phyloP scores from a whole-genome alignment of 164 flowering plant genomes.

The Santalum album region DNA sequence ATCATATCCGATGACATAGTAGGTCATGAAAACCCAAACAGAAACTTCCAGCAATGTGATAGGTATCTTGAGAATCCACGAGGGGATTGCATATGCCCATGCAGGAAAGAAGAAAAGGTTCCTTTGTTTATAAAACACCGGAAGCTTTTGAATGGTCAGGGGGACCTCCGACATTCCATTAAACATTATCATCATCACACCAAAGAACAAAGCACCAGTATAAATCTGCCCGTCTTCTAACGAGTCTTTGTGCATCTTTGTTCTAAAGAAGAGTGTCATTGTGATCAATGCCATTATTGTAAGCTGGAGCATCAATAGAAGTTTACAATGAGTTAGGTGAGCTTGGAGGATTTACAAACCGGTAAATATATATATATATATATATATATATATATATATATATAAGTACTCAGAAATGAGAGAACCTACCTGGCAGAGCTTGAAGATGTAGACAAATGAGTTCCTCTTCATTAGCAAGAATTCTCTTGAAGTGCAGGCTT shows the following conservation, averaged over 20 bases:
- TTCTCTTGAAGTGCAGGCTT: slow-evolving; percentile 46
- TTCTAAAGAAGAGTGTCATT: slow-evolving; percentile 45
- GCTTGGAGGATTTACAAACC: background rate
- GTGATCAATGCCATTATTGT: slow-evolving; percentile 21
- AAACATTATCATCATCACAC: slow-evolving; percentile 25
- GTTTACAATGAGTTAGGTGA: background rate
- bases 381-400: background rate
- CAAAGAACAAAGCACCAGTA: slow-evolving; percentile 30
- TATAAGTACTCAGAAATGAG: background rate
- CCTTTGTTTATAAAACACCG: slow-evolving; percentile 40
- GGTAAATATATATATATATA: background rate
- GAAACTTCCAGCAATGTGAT: slow-evolving; percentile 39
- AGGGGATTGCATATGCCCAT: slow-evolving; percentile 56
- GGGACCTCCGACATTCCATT: slow-evolving; percentile 32
- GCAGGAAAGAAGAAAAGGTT: slow-evolving; percentile 35
- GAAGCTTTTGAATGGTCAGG: slow-evolving; percentile 26
- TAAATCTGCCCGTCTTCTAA: slow-evolving; percentile 18
- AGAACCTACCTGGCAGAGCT: slow-evolving; percentile 32
- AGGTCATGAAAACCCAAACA: slow-evolving; percentile 41
- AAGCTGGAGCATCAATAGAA: slow-evolving; percentile 26
- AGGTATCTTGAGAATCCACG: slow-evolving; percentile 54
- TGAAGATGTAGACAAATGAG: slow-evolving; percentile 53
- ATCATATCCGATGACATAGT: slow-evolving; percentile 55
- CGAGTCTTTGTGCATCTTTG: slow-evolving; percentile 28
- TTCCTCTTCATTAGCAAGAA: slow-evolving; percentile 55